A percentile compares a stretch with the other conserved stretches of the same genome.
Evolutionary conservation across 441 rosid genomes (phyloP).

Genomic region (Sinapis alba): DNA sequence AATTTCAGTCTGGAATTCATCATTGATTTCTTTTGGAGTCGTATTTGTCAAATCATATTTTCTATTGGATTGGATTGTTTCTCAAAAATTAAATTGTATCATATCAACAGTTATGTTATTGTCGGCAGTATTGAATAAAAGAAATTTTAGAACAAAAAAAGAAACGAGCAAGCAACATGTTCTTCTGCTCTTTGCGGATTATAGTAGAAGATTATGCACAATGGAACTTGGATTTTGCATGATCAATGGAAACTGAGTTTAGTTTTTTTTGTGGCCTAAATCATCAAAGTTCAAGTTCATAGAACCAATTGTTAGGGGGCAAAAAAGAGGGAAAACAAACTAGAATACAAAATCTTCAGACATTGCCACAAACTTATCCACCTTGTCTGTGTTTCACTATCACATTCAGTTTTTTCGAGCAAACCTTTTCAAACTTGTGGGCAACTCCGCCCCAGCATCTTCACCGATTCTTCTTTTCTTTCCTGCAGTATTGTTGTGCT

Average conservation of each 20-base stretch:
- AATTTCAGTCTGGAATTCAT: no score
- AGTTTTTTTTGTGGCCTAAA: neutral
- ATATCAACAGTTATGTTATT: no score
- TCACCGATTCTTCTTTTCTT: conserved; percentile 61
- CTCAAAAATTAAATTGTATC: no score
- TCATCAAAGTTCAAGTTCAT: neutral
- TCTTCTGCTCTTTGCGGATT: no score
- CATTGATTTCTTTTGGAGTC: no score
- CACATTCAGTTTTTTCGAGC: conserved; percentile 13
- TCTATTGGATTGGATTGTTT: no score
- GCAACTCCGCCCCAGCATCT: conserved; percentile 55
- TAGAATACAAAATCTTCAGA: neutral
- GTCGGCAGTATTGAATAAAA: no score
- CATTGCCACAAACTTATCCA: neutral
- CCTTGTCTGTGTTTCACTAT: neutral
- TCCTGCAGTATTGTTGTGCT: conserved; percentile 27
- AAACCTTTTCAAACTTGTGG: conserved; percentile 42
- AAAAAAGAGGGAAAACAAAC: neutral
- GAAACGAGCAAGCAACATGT: no score
- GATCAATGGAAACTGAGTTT: neutral
- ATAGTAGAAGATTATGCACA: no score
- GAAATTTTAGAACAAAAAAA: no score
- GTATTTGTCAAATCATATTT: no score
- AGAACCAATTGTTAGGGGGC: neutral
- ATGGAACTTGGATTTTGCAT: neutral